Base-by-base conservation (phyloP, 2,329 filamentous ascomycete species). In the Colletotrichum neosansevieriae region DNA sequence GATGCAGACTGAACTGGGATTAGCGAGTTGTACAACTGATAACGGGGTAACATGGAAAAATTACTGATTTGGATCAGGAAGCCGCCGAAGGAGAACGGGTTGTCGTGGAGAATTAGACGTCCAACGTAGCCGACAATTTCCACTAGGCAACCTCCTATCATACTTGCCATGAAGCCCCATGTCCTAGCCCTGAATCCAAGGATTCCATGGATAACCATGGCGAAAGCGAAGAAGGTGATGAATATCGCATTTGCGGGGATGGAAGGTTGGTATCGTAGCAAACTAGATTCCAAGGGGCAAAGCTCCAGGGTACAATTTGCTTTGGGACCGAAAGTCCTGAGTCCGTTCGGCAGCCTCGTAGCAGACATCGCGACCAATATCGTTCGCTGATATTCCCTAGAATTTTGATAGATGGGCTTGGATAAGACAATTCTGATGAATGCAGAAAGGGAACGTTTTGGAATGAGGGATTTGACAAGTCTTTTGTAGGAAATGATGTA, bases 121-220 rank as follows among this genome's bases (percentile, higher is more conserved):
- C 88, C 89, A 0, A 80, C 78, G 62, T 92, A 92, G 6, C 90
- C 90, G 15, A 90, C 74, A 10, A 90, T 84, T 73, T 90, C 89
- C 51, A 83, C 79, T 0, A 84, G 50, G 67, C 84, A 88, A 6
- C 89, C 89, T 1, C 82, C 72, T 0, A 86, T 75, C 81, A 91
- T 86, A 60, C 79, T 82, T 4, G 72, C 70, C 76, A 81, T 81
- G 70, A 82, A 86, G 63, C 78, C 80, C 78, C 80, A 83, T 4
- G 76, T 78, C 57, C 74, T 78, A 77, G 80, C 82, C 9, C 78
- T 73, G 13, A 83, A 47, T 4, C 85, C 84, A 2, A 83, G 76
- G 7, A 72, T 72, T 6, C 77, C 58, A 67, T 86, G 84, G 2
- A 80, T 36, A 34, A 74, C 78, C 58, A 86, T 80, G 2, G 82